Evolutionary conservation across 257 asterid genomes (phyloP).

Genomic region (Voacanga thouarsii): DNA sequence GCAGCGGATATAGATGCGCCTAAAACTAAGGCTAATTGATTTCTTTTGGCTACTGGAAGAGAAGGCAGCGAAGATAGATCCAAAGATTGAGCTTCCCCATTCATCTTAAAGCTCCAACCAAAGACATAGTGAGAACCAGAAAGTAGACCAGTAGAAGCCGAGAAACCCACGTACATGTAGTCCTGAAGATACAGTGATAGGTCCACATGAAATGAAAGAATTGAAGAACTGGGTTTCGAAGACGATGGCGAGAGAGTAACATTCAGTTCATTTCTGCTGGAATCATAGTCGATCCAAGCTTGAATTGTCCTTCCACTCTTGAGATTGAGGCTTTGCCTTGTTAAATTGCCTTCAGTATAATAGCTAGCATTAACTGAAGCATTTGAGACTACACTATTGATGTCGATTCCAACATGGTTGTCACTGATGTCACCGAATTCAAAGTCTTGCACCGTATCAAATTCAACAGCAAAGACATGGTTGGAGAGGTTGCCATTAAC

Average conservation of each 20-base stretch:
- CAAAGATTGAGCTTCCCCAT: slow-evolving; percentile 49
- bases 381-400: slow-evolving; percentile 49
- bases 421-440: slow-evolving; percentile 56
- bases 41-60: slow-evolving; percentile 30
- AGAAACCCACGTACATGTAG: slow-evolving; percentile 73
- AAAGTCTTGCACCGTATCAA: slow-evolving; percentile 53
- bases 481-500: slow-evolving; percentile 52
- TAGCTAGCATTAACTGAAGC: slow-evolving; percentile 49
- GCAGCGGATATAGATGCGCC: slow-evolving; percentile 34
- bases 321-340: slow-evolving; percentile 29
- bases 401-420: slow-evolving; percentile 72
- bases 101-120: slow-evolving; percentile 76
- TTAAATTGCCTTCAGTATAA: slow-evolving; percentile 27
- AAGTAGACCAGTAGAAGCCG: slow-evolving; percentile 75
- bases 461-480: slow-evolving; percentile 70
- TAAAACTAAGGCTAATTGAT: slow-evolving; percentile 22
- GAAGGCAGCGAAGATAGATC: slow-evolving; percentile 52
- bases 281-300: slow-evolving; percentile 73
- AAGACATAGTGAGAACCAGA: slow-evolving; percentile 63
- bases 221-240: slow-evolving; percentile 45
- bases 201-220: slow-evolving; percentile 51
- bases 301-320: slow-evolving; percentile 49
- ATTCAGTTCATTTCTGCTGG: slow-evolving; percentile 28
- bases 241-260: slow-evolving; percentile 60
- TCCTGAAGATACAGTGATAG: slow-evolving; percentile 50